Percentiles rank a stretch among this genome's conserved stretches.
phyloP scores from a whole-genome alignment of 306 rosid genomes.

The Neltuma alba region DNA sequence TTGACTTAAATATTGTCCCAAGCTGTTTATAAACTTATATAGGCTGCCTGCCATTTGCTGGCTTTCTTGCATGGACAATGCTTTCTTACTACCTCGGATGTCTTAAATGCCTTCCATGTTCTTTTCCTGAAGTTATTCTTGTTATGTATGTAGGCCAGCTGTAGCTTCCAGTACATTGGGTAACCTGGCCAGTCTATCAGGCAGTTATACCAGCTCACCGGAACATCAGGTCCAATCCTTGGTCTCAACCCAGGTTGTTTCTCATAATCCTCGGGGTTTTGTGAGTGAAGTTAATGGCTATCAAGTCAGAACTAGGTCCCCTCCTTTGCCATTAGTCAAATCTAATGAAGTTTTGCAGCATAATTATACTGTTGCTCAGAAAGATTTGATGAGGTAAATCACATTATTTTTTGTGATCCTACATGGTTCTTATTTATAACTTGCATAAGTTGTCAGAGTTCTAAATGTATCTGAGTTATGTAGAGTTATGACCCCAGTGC shows the following conservation, averaged over 20 bases:
- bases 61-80: constrained; percentile 19
- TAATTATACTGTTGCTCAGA: constrained; percentile 36
- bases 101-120: background rate
- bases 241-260: constrained; percentile 37
- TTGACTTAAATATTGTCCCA: constrained; percentile 14
- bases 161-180: constrained; percentile 39
- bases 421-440: constrained; percentile 18
- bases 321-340: constrained; percentile 42
- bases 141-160: constrained; percentile 54
- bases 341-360: constrained; percentile 28
- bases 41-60: constrained; percentile 19
- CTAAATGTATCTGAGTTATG: constrained; percentile 17
- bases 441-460: constrained; percentile 7
- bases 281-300: constrained; percentile 34
- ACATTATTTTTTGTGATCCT: background rate
- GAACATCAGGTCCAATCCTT: constrained; percentile 44
- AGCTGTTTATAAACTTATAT: background rate
- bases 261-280: constrained; percentile 47
- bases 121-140: constrained; percentile 35
- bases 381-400: constrained; percentile 51
- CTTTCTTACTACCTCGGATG: constrained; percentile 10
- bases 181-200: constrained; percentile 37
- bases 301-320: constrained; percentile 61
- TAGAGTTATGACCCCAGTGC: constrained; percentile 10
- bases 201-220: constrained; percentile 32